These are phyloP conservation scores for Bipolaris zeicola DNA, from an alignment of 2,329 filamentous ascomycete species.

Conservation along the genomic window DNA sequence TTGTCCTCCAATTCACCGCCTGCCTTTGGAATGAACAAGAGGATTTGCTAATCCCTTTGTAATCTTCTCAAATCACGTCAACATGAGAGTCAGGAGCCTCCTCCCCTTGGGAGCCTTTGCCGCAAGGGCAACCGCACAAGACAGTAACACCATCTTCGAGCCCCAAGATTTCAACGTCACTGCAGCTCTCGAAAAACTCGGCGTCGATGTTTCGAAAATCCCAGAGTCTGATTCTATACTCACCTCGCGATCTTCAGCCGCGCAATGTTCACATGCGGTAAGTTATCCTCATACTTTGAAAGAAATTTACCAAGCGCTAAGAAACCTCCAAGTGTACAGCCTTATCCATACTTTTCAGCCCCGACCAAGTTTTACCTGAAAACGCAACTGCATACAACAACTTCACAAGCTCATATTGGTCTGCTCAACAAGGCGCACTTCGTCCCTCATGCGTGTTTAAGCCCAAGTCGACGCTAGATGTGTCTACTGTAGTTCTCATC, in stretches of 20 bases:
- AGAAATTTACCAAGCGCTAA: not conserved
- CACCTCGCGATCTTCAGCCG: not conserved
- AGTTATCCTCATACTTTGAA: not conserved
- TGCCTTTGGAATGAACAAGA: too few species aligned
- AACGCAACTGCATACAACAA: slow-evolving; percentile 11
- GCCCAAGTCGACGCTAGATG: slow-evolving; percentile 13
- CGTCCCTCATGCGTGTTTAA: slow-evolving; percentile 32
- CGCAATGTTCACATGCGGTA: slow-evolving; percentile 2
- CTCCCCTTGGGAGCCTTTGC: not conserved
- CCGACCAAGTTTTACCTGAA: slow-evolving; percentile 12
- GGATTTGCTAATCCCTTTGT: not conserved
- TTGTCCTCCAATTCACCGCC: not conserved
- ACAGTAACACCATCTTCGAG: not conserved
- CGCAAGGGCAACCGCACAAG: not conserved
- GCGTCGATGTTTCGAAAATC: slow-evolving; percentile 2
- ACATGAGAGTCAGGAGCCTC: not conserved
- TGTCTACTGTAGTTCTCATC: slow-evolving; percentile 20
- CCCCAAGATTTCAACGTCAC: slow-evolving; percentile 8
- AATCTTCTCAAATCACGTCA: not conserved
- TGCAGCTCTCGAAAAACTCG: slow-evolving; percentile 1
- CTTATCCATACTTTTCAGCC: slow-evolving; percentile 20
- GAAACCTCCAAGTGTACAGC: slow-evolving; percentile 19
- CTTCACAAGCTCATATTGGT: slow-evolving; percentile 26
- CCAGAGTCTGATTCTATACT: not conserved
- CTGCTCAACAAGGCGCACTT: slow-evolving; percentile 27